Evolutionary conservation across 1,284 basidiomycete species (phyloP), one percentile per base, ranked within the genome.

Genomic region (Ustilago curta): DNA sequence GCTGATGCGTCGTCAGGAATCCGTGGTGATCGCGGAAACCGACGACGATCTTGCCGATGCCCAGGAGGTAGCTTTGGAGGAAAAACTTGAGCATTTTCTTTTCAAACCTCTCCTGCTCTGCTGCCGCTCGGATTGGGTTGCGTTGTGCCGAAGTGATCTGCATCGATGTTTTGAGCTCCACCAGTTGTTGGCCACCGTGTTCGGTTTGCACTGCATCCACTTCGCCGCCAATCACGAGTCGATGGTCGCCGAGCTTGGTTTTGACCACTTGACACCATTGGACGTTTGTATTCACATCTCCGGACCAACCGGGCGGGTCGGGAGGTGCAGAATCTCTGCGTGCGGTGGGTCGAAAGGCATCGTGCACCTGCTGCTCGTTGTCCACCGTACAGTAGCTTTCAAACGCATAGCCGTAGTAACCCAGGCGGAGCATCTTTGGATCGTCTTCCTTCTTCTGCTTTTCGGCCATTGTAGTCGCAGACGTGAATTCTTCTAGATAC

Each of bases 231-330:
- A 97, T 90, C 57, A 96, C 87, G 50, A 97, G 87, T n/a, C 94
- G 89, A 39, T 89, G 89, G 55, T 90, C 88, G 0, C 91, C 93
- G 5, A 97, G 89, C 66, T 93, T 93, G 3, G 94, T 94, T 83
- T 93, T 92, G 48, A 96, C 92, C 27, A 99, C 90, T 70, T 90
- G 91, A 83, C 95, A 97, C 95, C 95, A 98, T 84, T 97, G 95
- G 0, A 93, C 90, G 81, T 97, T 97, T 5, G 93, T 97, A 83
- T 98, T 90, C 9, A 97, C 93, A 70, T 93, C 91, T 0, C 92
- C 93, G 56, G 91, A 89, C 93, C 94, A 95, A 0, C 80, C 78
- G 8, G 51, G 52, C 0, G 76, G 72, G 31, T 63, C 16, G 1
- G 45, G 42, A 4, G 40, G 2, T 5, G 8, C 6, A 8, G 21